Evolutionary conservation across 1,284 basidiomycete genomes (phyloP), one percentile per base, ranked within the genome.

Genomic region (Boletus smithii): DNA sequence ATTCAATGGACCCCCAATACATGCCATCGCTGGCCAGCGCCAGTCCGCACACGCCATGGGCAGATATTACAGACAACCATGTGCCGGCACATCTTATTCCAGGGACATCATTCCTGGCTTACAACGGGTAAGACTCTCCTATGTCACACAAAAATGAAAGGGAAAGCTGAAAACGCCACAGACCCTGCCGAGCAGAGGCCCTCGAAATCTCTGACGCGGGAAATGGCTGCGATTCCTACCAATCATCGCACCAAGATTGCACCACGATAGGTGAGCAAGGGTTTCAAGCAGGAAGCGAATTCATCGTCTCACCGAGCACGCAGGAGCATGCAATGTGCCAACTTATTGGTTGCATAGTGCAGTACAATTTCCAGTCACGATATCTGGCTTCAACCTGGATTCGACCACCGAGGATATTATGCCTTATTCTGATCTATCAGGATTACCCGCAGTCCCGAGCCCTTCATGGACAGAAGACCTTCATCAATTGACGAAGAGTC

Each of bases 181-280:
- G 57, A 26, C 22, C 8, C 4, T 36, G 5, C n/a, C 41, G 4
- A 3, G 4, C 10, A 22, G 44, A 42, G 6, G 5, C 10, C 1
- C 6, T 36, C 8, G 11, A 18, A n/a, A 16, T 34, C 3, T 18
- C 17, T 20, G 20, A 18, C 17, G 10, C 4, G 17, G 6, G 5
- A 2, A 14, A 20, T n/a, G 8, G 7, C 11, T 17, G 0, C 4
- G 14, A 34, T 31, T 3, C 29, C 13, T 18, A 22, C 4, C 39
- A 2, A n/a, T 23, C 0, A n/a, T 5, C 9, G 17, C n/a, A 32
- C 27, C 7, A 13, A 17, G 20, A 46, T 34, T 30, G 16, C 29
- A 26, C 18, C 2, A 5, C n/a, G 23, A 11, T 42, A 3, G 11
- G 57, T 62, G n/a, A 55, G 55, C 10, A 40, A 7, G 4, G 3